Base-by-base conservation (phyloP, 2,329 filamentous ascomycete genomes). In the Botryosphaeria agaves region DNA sequence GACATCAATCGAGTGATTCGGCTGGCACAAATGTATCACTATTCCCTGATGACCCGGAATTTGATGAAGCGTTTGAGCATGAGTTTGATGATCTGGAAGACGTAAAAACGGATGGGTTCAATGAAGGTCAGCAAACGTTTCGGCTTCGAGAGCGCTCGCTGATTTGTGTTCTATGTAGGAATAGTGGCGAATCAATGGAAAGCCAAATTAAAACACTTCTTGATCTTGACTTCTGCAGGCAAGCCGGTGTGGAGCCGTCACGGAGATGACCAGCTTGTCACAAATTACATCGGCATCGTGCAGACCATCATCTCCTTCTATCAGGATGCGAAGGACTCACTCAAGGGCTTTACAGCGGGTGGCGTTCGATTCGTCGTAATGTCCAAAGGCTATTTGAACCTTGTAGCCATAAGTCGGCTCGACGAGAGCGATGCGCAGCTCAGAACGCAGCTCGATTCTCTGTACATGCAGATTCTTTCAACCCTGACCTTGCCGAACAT, bases 221-320 rank as follows among this genome's bases (percentile, higher is more conserved):
- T 98, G 55, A 92, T 98, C 44, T 62, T 98, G 2, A 95, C 89
- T 2, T 87, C 84, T 9, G 87, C 91, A 7, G 89, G 89, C 14
- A 98, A 98, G 51, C 91, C 89, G 7, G 91, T 98, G 29, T 98
- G 87, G 64, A 95, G 84, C 46, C 72, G 91, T 29, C 87, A 98
- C 49, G 89, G 91, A 24, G 83, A 94, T 42, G 68, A 92, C 40
- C 74, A 77, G 32, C 61, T 95, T 26, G 83, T 95, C 48, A 93
- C 91, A 43, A 79, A 80, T 30, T 94, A 89, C 43, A 87, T 95
- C 50, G 89, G 89, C 24, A 77, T 98, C 12, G 76, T 94, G 2
- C 89, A 95, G 51, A 98, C 89, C 26, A 87, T 98, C 42, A 93
- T 98, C 37, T 95, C 89, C 1, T 94, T 94, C 49, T 95, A 91